Conservation (phyloP, 106 monocot species). For the Platanthera guangdongensis region DNA sequence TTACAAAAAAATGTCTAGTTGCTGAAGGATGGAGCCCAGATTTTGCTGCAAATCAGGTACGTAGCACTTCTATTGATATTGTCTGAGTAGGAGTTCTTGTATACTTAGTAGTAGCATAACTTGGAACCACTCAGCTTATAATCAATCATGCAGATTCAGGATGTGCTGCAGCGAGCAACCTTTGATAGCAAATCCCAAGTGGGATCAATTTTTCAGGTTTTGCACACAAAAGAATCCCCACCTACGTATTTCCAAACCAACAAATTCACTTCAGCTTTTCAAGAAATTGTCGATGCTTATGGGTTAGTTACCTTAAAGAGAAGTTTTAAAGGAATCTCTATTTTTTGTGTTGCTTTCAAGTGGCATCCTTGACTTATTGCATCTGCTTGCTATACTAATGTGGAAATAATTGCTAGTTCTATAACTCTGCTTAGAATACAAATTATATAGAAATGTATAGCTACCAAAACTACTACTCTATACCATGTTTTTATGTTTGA, state of each 20-base stretch:
- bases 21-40: slow-evolving; percentile 96
- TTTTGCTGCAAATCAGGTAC: slow-evolving; percentile 66
- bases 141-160: slow-evolving; percentile 56
- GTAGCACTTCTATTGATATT: background rate
- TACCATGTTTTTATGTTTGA: background rate
- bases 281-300: slow-evolving; percentile 99
- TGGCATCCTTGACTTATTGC: background rate
- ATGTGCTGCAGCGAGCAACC: slow-evolving; percentile 55
- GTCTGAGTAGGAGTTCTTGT: background rate
- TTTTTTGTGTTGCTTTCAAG: background rate
- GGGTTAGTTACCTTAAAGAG: slow-evolving; percentile 44
- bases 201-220: slow-evolving; percentile 87
- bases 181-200: slow-evolving; percentile 96
- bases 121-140: slow-evolving; percentile 3
- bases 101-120: background rate
- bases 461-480: background rate
- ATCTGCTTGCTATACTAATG: background rate
- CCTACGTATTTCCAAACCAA: slow-evolving; percentile 93
- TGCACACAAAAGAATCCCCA: slow-evolving; percentile 75
- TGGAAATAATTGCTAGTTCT: background rate
- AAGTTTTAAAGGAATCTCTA: background rate
- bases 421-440: background rate
- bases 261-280: slow-evolving; percentile 87
- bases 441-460: background rate
- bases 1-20: slow-evolving; percentile 92